A percentile compares a stretch with the other conserved stretches of the same genome.
phyloP scores from a whole-genome alignment of 495 filamentous ascomycete genomes.

The Penicillium roqueforti region DNA sequence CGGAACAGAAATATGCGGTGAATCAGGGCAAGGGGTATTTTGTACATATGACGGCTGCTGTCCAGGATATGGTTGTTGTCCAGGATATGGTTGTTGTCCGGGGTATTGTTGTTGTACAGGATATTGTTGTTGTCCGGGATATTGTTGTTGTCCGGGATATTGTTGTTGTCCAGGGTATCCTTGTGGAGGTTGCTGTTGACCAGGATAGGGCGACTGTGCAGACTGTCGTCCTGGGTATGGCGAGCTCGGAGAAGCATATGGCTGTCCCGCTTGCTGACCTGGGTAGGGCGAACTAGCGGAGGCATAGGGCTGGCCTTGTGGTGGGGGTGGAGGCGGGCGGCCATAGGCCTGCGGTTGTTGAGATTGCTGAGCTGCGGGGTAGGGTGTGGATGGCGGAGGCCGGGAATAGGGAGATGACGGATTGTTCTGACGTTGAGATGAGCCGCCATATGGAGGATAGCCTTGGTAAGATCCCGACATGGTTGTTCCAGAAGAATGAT shows the following conservation, averaged over 20 bases:
- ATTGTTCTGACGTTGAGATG: constrained; percentile 32
- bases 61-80: constrained; percentile 24
- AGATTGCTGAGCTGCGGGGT: constrained; percentile 23
- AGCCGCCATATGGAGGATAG: constrained; percentile 38
- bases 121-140: constrained; percentile 9
- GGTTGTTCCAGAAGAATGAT: constrained; percentile 9
- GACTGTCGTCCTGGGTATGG: constrained; percentile 31
- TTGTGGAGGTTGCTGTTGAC: constrained; percentile 8
- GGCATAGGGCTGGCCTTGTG: constrained; percentile 28
- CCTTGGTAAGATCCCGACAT: constrained; percentile 42
- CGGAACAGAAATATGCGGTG: background rate
- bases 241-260: constrained; percentile 32
- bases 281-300: constrained; percentile 34
- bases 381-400: constrained; percentile 20
- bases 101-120: constrained; percentile 12
- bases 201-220: constrained; percentile 23
- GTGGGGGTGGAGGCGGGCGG: constrained; percentile 29
- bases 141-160: too few relatives aligned
- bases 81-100: constrained; percentile 7
- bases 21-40: constrained; percentile 12
- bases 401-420: constrained; percentile 31
- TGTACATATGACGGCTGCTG: constrained; percentile 33
- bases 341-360: constrained; percentile 30
- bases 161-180: constrained; percentile 5
- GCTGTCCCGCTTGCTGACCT: constrained; percentile 35